Base-by-base conservation (phyloP, 2,329 filamentous ascomycete species). In the Aphanoascus verrucosus region DNA sequence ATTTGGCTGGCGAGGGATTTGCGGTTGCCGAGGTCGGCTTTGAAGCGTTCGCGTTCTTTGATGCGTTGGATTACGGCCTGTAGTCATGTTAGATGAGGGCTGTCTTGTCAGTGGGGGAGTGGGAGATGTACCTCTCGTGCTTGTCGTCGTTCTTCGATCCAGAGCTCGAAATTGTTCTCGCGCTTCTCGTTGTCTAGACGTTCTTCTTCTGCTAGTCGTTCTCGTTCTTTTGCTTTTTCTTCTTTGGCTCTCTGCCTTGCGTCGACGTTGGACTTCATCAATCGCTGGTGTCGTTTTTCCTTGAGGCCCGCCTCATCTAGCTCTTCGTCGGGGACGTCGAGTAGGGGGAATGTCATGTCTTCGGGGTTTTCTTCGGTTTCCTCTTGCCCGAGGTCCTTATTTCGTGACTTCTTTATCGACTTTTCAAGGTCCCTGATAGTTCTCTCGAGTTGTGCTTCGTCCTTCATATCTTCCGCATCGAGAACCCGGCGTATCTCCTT, bases 1-100 rank as follows among this genome's bases (percentile, higher is more conserved):
- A 94, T 94, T 69, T 97, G 91, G 54, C 86, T 93, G 7, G 93
- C 93, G 17, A 96, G 82, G 0, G 90, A 96, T 69, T 98, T 98
- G 65, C 93, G 86, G 70, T 97, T 97, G 54, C 91, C 90, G 1
- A 96, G 80, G 65, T 98, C 93, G 42, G 89, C 88, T 72, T 95
- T 96, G 57, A 96, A 79, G 15, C 90, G 82, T 63, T 97, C 89
- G 50, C 89, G 84, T 61, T 97, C 91, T 69, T 94, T 96, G 69
- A 98, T 94, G 69, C 83, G 88, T 63, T 88, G 75, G 6, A 85
- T 78, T 2, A 95, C 75, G 19, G 80, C 79, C 59, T 81, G 71
- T n/a, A 40, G 15, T 37, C 28, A 40, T 41, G 20, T 54, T 35
- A 32, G 38, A 23, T 38, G 4, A 17, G 20, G 20, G 15, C 12